Conservation (phyloP, 805 yeast species). For the Aciculoconidium aculeatum region DNA sequence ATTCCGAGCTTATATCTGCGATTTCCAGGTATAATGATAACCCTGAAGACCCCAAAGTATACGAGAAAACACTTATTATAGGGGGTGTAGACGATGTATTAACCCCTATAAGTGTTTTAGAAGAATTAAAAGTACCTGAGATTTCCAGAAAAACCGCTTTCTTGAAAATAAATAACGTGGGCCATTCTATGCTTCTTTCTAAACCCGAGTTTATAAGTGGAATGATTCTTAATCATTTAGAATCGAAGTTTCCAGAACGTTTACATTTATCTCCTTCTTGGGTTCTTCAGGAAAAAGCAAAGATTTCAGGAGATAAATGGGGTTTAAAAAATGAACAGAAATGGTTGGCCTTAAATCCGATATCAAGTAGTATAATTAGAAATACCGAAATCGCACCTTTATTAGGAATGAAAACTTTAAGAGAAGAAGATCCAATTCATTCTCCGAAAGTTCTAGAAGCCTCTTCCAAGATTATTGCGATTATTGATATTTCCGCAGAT, state of each 20-base stretch:
- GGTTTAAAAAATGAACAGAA: slow-evolving; percentile 69
- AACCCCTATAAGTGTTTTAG: slow-evolving; percentile 42
- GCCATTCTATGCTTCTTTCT: slow-evolving; percentile 60
- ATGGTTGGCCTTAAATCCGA: slow-evolving; percentile 54
- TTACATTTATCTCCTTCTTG: slow-evolving; percentile 61
- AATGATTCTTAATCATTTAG: slow-evolving; percentile 51
- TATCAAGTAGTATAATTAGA: slow-evolving; percentile 40
- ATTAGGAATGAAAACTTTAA: slow-evolving; percentile 68
- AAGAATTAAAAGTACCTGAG: slow-evolving; percentile 10
- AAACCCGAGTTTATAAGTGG: slow-evolving; percentile 64
- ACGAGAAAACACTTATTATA: slow-evolving; percentile 46
- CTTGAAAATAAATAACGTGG: slow-evolving; percentile 43
- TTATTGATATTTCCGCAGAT: slow-evolving; percentile 66
- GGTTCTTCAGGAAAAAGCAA: slow-evolving; percentile 61
- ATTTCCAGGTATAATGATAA: slow-evolving; percentile 31
- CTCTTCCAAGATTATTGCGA: slow-evolving; percentile 46
- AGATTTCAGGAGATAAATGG: slow-evolving; percentile 69
- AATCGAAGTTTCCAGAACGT: slow-evolving; percentile 38
- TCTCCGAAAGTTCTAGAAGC: slow-evolving; percentile 54
- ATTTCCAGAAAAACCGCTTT: too few relatives aligned
- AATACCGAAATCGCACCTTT: slow-evolving; percentile 39
- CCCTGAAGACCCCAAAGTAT: slow-evolving; percentile 22
- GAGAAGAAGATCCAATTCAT: slow-evolving; percentile 58
- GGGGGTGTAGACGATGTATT: slow-evolving; percentile 55
- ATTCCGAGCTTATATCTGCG: slow-evolving; percentile 39